Evolutionary conservation across 352 stramenopile species (phyloP).

Genomic region (Vaucheria bursata): DNA sequence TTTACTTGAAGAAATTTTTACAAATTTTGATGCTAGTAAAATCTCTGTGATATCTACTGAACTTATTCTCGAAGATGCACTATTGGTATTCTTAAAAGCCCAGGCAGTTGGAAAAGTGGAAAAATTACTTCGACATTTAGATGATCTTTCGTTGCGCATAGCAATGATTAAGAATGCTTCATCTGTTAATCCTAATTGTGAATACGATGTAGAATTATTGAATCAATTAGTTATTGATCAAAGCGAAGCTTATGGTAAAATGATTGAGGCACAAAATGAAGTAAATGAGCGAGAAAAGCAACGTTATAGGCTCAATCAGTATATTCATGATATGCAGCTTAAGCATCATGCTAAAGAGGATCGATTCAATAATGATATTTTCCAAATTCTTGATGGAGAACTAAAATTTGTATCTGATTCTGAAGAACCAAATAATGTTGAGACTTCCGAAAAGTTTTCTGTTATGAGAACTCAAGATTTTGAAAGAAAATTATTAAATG

Average conservation of each 20-base stretch:
- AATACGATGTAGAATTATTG: background rate
- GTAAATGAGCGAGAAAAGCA: background rate
- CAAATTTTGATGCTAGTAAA: slow-evolving; percentile 1
- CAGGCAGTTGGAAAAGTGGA: slow-evolving; percentile 10
- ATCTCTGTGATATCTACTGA: slow-evolving; percentile 11
- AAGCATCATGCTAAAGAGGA: too few species aligned
- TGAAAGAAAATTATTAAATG: too few species aligned
- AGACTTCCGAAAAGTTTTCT: too few species aligned
- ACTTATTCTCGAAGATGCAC: slow-evolving; percentile 22
- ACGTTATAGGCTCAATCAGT: background rate
- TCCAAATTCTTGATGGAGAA: too few species aligned
- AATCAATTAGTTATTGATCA: background rate
- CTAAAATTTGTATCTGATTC: too few species aligned
- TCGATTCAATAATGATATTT: too few species aligned
- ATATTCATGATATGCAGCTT: background rate
- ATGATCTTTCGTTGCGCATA: background rate
- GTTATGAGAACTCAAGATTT: too few species aligned
- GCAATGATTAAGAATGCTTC: background rate
- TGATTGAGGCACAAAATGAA: background rate
- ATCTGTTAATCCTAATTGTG: background rate
- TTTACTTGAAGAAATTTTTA: slow-evolving; percentile 21
- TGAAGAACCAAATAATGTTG: too few species aligned
- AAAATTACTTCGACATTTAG: background rate
- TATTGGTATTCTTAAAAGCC: slow-evolving; percentile 28
- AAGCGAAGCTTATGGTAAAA: background rate